Base-by-base conservation (phyloP, 352 stramenopile genomes). In the Pythium utonaiense region DNA sequence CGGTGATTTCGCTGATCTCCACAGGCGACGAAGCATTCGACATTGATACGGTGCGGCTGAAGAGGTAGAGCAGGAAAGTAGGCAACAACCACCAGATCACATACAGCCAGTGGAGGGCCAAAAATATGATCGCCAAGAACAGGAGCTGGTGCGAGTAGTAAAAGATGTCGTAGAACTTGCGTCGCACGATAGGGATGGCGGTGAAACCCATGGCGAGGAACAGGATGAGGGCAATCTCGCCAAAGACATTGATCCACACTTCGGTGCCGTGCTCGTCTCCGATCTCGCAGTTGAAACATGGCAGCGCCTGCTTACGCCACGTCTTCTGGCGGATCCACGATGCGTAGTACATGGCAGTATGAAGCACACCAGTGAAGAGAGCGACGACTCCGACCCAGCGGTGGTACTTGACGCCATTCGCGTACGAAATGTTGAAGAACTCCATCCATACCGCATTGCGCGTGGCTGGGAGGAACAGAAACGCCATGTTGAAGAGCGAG, bases 391-490 rank as follows among this genome's bases (percentile, higher is more conserved):
- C 74, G 6, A 82, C 33, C 74, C 70, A 79, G 24, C 71, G 70
- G 47, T 82, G 74, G 60, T 77, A 82, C 50, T 77, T 77, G 42
- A 82, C 61, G 25, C 62, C 72, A 45, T 77, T 78, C n/a, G 69
- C 63, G 58, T 77, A 79, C 27, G 74, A 76, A 28, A 83, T 57
- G 55, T 71, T 71, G 49, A 80, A 64, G 22, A 74, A 75, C 45
- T 77, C 71, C 62, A 78, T 77, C 74, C 74, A 83, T 14, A 66
- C 63, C 31, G 65, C 60, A 48, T 74, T 72, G 14, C 69, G 62
- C 7, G 74, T 78, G 30, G 69, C 60, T 13, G 72, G 72, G 0
- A 83, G 40, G 19, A 77, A 67, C 9, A 83, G 52, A 41, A 79
- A 83, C 25, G 60, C 69, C 54, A 82, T 53, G 63, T 82, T 82